A percentile compares a stretch with the other conserved stretches of the same genome.
Conservation (phyloP, 495 filamentous ascomycete genomes). For the Penicillium manginii region DNA sequence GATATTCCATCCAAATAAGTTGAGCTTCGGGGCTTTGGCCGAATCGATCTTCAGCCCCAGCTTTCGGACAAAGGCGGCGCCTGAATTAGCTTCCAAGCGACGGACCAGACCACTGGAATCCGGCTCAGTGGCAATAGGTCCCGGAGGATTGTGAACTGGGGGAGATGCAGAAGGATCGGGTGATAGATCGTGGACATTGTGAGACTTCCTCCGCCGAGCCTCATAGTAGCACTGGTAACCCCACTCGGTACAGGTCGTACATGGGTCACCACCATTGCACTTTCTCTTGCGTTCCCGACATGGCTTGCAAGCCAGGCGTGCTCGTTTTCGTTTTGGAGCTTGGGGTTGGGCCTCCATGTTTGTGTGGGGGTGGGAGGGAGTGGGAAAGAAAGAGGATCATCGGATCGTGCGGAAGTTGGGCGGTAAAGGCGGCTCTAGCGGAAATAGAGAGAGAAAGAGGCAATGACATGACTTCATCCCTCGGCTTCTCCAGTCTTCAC, state of each 20-base stretch:
- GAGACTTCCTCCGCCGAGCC: slow-evolving; percentile 11
- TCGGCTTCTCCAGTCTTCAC: not conserved
- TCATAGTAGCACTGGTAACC: slow-evolving; percentile 51
- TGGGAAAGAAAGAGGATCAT: slow-evolving; percentile 5
- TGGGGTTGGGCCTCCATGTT: slow-evolving; percentile 1
- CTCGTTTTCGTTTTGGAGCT: slow-evolving; percentile 36
- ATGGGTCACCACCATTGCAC: slow-evolving; percentile 50
- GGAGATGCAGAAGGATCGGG: slow-evolving; percentile 4
- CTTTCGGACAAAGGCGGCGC: slow-evolving; percentile 53
- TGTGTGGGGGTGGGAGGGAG: not conserved
- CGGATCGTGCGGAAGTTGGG: slow-evolving; percentile 17
- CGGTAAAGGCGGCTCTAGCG: slow-evolving; percentile 11
- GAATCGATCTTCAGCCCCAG: slow-evolving; percentile 54
- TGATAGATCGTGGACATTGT: slow-evolving; percentile 1
- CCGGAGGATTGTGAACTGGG: not conserved
- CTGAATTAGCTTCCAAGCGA: slow-evolving; percentile 52
- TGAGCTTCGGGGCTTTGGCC: slow-evolving; percentile 50
- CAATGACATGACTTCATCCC: slow-evolving; percentile 11
- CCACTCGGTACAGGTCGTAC: slow-evolving; percentile 48
- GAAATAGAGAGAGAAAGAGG: too few relatives aligned
- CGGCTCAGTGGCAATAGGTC: slow-evolving; percentile 14
- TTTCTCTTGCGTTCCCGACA: slow-evolving; percentile 55
- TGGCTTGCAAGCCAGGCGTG: slow-evolving; percentile 49
- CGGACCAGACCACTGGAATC: slow-evolving; percentile 33
- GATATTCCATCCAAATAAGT: slow-evolving; percentile 58